Evolutionary conservation across 192 early-diverging fungal genomes (phyloP).

Genomic region (Coemansia sp.): DNA sequence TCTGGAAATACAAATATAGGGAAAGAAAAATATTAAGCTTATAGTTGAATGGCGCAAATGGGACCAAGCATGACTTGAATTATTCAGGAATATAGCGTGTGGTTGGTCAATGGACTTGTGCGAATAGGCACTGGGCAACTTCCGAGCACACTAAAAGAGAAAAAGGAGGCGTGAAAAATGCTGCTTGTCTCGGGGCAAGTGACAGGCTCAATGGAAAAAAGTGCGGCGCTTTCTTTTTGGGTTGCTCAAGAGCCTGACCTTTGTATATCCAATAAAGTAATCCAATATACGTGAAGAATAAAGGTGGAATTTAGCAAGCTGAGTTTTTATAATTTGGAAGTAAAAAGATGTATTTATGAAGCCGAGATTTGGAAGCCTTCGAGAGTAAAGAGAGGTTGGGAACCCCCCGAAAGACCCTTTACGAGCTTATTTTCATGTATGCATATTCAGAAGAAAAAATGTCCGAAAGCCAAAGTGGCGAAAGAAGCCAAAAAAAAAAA

Average conservation of each 20-base stretch:
- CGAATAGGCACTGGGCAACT: neutral
- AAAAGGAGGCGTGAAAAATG: slow-evolving; percentile 1
- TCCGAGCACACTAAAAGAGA: slow-evolving; percentile 2
- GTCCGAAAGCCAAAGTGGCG: neutral
- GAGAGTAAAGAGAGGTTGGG: no score
- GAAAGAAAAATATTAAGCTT: slow-evolving; percentile 2
- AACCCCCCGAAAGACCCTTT: neutral
- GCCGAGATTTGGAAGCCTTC: no score
- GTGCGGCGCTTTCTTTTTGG: no score
- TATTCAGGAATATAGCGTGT: neutral
- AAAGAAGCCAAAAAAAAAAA: neutral
- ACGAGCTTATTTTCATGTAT: no score
- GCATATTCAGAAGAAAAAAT: slow-evolving; percentile 1
- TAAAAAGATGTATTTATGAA: no score
- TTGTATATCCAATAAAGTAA: no score
- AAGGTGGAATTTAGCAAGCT: no score
- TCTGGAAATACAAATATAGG: slow-evolving; percentile 6
- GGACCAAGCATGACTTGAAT: neutral
- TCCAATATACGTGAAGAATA: no score
- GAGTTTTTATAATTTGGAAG: no score
- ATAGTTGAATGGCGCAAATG: slow-evolving; percentile 3
- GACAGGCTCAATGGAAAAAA: neutral
- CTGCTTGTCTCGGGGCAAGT: neutral
- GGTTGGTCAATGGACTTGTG: neutral
- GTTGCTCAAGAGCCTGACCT: no score